Conservation (phyloP, 179 eudicot species). For the Kewa caespitosa region DNA sequence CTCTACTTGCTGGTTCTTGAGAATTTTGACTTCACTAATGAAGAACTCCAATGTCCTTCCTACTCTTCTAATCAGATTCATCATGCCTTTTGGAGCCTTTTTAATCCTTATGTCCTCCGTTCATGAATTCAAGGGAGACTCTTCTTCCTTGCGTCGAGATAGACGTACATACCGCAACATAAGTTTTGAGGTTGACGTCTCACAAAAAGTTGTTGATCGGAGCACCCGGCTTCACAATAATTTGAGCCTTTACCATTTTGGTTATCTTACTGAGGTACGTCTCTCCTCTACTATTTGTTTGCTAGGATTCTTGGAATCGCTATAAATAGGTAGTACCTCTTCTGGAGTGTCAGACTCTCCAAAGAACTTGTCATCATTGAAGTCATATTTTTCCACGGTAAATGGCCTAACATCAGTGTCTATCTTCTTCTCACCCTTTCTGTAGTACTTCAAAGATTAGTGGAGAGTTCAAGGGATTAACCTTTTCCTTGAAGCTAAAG, state of each 20-base stretch:
- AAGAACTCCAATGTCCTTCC: not conserved
- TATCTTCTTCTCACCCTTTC: not conserved
- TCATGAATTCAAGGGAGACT: not conserved
- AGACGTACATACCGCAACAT: not conserved
- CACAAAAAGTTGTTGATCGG: not conserved
- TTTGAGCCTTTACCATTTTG: not conserved
- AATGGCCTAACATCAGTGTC: not conserved
- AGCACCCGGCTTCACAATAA: too few relatives aligned
- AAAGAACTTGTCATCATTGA: not conserved
- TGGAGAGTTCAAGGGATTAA: not conserved
- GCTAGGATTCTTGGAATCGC: not conserved
- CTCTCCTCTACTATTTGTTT: not conserved
- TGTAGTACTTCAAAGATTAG: not conserved
- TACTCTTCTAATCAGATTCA: too few relatives aligned
- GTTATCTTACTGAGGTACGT: too few relatives aligned
- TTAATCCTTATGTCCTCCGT: too few relatives aligned
- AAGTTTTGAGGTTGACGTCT: too few relatives aligned
- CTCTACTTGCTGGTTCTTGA: not conserved
- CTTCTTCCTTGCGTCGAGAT: not conserved
- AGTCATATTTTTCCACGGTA: not conserved
- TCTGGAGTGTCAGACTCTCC: too few relatives aligned
- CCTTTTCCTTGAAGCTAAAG: not conserved
- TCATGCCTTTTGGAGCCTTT: not conserved
- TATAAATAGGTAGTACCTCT: not conserved
- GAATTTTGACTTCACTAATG: not conserved